These are phyloP conservation scores for Podospora comata DNA, from an alignment of 495 filamentous ascomycete species.

Conservation along the genomic window DNA sequence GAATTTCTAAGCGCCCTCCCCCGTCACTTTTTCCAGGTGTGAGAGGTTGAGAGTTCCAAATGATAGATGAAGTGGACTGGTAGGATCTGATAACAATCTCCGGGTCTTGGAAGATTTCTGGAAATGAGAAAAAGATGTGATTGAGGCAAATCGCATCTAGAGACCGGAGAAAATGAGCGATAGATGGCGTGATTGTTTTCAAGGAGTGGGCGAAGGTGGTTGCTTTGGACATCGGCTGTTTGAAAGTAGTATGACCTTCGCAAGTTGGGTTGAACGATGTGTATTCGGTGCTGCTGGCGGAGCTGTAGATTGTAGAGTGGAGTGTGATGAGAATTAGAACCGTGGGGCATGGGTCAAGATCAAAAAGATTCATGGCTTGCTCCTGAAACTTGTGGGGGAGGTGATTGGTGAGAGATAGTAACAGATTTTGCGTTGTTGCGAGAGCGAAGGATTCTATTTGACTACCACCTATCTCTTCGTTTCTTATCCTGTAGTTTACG, in stretches of 20 bases:
- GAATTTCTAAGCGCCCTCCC: background rate
- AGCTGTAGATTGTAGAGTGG: background rate
- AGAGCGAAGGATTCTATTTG: background rate
- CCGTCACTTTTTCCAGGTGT: background rate
- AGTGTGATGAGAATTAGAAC: constrained; percentile 2
- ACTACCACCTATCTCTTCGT: no score
- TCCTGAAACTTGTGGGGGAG: background rate
- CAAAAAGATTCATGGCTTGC: background rate
- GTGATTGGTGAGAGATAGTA: background rate
- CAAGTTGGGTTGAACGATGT: background rate
- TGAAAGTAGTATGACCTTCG: background rate
- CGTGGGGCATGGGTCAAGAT: background rate
- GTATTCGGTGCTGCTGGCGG: background rate
- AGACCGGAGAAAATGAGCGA: background rate
- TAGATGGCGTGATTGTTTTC: background rate
- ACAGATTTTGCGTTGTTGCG: background rate
- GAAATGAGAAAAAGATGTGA: background rate
- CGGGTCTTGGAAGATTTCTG: background rate
- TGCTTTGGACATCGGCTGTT: background rate
- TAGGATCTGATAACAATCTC: background rate
- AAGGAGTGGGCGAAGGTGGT: background rate
- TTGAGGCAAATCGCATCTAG: background rate
- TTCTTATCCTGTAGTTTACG: no score
- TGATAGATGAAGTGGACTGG: background rate
- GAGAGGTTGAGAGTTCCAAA: background rate